Conservation (phyloP, 192 early-diverging fungal genomes). For the Umbelopsis sp. region DNA sequence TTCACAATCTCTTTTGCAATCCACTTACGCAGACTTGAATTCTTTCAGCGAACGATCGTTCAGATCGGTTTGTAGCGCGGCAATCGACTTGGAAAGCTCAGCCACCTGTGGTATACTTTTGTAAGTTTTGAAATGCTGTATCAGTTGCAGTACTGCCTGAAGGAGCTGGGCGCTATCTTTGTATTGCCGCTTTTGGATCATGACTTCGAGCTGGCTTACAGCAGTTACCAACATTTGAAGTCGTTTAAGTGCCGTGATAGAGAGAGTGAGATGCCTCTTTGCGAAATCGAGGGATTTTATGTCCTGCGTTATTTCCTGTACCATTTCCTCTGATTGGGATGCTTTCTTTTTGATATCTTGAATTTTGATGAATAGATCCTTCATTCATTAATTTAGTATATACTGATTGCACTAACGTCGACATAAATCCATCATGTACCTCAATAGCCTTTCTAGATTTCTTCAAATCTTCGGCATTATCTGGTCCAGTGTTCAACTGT, state of each 20-base stretch:
- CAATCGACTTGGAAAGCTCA: constrained; percentile 62
- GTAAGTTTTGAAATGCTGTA: constrained; percentile 75
- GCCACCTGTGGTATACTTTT: constrained; percentile 77
- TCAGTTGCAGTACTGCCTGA: constrained; percentile 77
- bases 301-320: constrained; percentile 94
- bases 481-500: constrained; percentile 64
- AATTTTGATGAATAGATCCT: constrained; percentile 80
- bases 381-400: not conserved
- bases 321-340: constrained; percentile 80
- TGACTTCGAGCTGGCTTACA: constrained; percentile 68
- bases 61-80: constrained; percentile 62
- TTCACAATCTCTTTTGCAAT: constrained; percentile 5
- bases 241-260: constrained; percentile 80
- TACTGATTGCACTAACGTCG: not conserved
- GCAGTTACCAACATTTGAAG: constrained; percentile 88
- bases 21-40: constrained; percentile 67
- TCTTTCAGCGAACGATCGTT: constrained; percentile 67
- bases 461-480: constrained; percentile 65
- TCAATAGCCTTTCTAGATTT: constrained; percentile 76
- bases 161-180: constrained; percentile 78
- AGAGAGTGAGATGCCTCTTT: constrained; percentile 85
- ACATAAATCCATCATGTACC: constrained; percentile 38
- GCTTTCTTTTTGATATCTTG: constrained; percentile 87
- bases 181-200: constrained; percentile 73
- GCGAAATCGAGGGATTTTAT: constrained; percentile 94